Evolutionary conservation across 805 yeast species (phyloP).

Genomic region (Wickerhamiella bombiphila): DNA sequence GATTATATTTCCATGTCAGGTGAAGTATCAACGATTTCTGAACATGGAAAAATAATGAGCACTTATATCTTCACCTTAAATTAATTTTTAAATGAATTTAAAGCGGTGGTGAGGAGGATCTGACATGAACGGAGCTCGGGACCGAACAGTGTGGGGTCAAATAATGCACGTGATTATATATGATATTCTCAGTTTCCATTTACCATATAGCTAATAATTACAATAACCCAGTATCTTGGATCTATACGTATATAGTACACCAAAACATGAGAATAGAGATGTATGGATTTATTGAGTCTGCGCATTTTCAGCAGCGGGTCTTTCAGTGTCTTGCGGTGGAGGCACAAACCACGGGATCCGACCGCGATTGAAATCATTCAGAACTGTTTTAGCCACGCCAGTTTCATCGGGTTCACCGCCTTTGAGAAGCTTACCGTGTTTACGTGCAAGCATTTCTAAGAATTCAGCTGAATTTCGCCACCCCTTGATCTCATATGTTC

Average conservation of each 20-base stretch:
- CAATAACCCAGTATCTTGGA: too few species aligned
- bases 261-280: too few species aligned
- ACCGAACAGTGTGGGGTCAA: neutral
- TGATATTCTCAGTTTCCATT: constrained; percentile 1
- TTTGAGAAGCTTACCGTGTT: constrained; percentile 79
- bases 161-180: neutral
- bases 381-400: constrained; percentile 77
- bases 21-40: too few species aligned
- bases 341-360: constrained; percentile 96
- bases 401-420: constrained; percentile 98
- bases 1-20: too few species aligned
- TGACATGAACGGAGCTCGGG: neutral
- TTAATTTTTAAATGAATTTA: too few species aligned
- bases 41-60: too few species aligned
- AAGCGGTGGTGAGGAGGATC: neutral
- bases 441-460: constrained; percentile 79
- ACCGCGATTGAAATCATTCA: constrained; percentile 93
- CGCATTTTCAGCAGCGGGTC: too few species aligned
- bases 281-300: too few species aligned
- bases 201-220: too few species aligned
- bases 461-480: constrained; percentile 70
- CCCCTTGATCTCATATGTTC: constrained; percentile 89
- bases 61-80: too few species aligned
- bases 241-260: too few species aligned
- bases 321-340: constrained; percentile 70